Evolutionary conservation across 805 yeast species (phyloP).

Genomic region (Candida golubevii): DNA sequence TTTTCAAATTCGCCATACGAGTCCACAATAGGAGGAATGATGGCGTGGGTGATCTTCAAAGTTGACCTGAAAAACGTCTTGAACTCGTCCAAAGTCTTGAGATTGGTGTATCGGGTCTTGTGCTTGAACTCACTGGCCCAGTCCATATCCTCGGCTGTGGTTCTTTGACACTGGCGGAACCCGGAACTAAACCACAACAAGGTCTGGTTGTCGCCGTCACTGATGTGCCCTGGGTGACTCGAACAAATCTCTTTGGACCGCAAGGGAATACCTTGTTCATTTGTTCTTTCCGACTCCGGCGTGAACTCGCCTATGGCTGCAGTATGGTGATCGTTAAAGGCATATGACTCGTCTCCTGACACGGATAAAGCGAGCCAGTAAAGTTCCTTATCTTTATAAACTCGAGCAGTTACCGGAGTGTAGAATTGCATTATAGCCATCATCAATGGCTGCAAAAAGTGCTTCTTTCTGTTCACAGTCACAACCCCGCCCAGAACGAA

Average conservation of each 20-base stretch:
- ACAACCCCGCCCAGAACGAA: slow-evolving; percentile 38
- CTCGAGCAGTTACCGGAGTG: slow-evolving; percentile 1
- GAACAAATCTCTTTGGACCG: slow-evolving; percentile 48
- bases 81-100: slow-evolving; percentile 22
- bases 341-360: slow-evolving; percentile 26
- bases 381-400: slow-evolving; percentile 36
- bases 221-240: slow-evolving; percentile 59
- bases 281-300: slow-evolving; percentile 23
- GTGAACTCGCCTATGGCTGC: slow-evolving; percentile 32
- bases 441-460: slow-evolving; percentile 28
- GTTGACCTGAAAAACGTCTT: slow-evolving; percentile 26
- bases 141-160: slow-evolving; percentile 23
- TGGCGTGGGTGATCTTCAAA: slow-evolving; percentile 39
- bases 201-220: slow-evolving; percentile 45
- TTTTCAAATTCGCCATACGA: not conserved
- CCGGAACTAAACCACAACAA: slow-evolving; percentile 72
- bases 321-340: slow-evolving; percentile 29
- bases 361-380: slow-evolving; percentile 29
- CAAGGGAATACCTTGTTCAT: slow-evolving; percentile 19
- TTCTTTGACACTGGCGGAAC: slow-evolving; percentile 48
- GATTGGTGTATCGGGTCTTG: slow-evolving; percentile 21
- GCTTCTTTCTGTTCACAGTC: slow-evolving; percentile 24
- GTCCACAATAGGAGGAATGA: slow-evolving; percentile 18
- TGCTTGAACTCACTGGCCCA: slow-evolving; percentile 27
- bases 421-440: slow-evolving; percentile 27